Evolutionary conservation across 495 filamentous ascomycete species (phyloP).

Genomic region (Trichodelitschia bisporula): DNA sequence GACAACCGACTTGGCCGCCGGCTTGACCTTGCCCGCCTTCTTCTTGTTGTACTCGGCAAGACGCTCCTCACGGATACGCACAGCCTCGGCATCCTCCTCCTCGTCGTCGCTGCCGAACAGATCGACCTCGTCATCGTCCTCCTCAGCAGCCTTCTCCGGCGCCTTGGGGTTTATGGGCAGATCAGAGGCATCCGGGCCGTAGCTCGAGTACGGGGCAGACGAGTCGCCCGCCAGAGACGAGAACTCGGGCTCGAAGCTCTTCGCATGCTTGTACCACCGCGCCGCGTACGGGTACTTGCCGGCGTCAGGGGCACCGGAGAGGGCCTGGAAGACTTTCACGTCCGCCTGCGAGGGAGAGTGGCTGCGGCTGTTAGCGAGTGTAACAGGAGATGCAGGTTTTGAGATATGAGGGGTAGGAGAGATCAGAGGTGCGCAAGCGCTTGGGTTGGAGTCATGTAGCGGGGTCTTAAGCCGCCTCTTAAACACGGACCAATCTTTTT

Average conservation of each 20-base stretch:
- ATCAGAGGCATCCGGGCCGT: constrained; percentile 64
- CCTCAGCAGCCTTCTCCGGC: constrained; percentile 33
- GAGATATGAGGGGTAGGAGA: too few relatives aligned
- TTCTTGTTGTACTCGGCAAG: constrained; percentile 89
- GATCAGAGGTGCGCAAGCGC: constrained; percentile 72
- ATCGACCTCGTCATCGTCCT: constrained; percentile 68
- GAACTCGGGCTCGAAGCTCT: constrained; percentile 76
- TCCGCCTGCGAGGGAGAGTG: constrained; percentile 81
- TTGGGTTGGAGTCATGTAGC: constrained; percentile 63
- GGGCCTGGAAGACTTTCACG: constrained; percentile 76
- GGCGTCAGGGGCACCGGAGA: constrained; percentile 48
- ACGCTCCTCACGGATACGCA: constrained; percentile 57
- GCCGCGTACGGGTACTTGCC: constrained; percentile 81
- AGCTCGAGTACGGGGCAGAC: constrained; percentile 63
- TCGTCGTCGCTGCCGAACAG: constrained; percentile 75
- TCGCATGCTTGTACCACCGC: constrained; percentile 98
- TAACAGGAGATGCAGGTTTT: too few relatives aligned
- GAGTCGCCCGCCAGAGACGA: constrained; percentile 74
- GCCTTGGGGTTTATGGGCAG: constrained; percentile 66
- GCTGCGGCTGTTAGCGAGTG: constrained; percentile 21
- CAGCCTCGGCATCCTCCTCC: constrained; percentile 79
- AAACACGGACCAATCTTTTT: constrained; percentile 94
- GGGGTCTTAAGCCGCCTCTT: constrained; percentile 97
- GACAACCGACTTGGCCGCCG: constrained; percentile 80
- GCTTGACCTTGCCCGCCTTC: constrained; percentile 82